Base-by-base conservation (phyloP, 1,139 yeast species). In the Pichia sp. region DNA sequence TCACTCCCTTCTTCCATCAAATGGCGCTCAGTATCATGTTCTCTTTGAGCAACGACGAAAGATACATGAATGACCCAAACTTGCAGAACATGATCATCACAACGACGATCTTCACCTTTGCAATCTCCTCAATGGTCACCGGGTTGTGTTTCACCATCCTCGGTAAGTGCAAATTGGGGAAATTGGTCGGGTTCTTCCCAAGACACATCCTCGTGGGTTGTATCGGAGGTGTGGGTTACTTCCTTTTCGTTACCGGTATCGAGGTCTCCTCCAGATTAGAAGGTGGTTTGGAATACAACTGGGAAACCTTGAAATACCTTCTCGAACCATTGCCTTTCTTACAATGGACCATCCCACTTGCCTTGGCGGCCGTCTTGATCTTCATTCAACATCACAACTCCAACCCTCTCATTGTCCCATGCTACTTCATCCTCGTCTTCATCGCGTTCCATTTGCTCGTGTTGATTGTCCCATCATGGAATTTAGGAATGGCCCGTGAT, bases 171-270 rank as follows among this genome's bases (percentile, higher is more conserved):
- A 77, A 74, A 52, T 70, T 93, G 37, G 99, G 99, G 4, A 77
- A 87, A 15, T 69, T 93, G 33, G 96, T 93, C 14, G 96, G 96
- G 0, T 93, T 90, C 64, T 93, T 93, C 71, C 99, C 99, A 0
- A 75, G 98, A 54, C 99, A 93, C 63, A 93, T 93, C 49, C 74
- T 93, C 37, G 95, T 93, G 24, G 99, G 99, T 1, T 93, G 98
- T 65, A 91, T 93, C 59, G 99, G 99, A 39, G 99, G 99, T 59
- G 99, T 93, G 42, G 99, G 99, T 1, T 91, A 87, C 68, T 93
- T 93, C 66, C 73, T 93, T 53, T 71, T 91, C 3, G 84, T 88
- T 2, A 93, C 99, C 0, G 99, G 96, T 2, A 69, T 93, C 31
- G 98, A 91, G 62, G 96, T 93, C 1, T 78, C 90, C 11, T 83